Percentiles rank a stretch among this genome's conserved stretches.
Evolutionary conservation across 1,284 basidiomycete genomes (phyloP).

Genomic region (Vanrija pseudolonga): DNA sequence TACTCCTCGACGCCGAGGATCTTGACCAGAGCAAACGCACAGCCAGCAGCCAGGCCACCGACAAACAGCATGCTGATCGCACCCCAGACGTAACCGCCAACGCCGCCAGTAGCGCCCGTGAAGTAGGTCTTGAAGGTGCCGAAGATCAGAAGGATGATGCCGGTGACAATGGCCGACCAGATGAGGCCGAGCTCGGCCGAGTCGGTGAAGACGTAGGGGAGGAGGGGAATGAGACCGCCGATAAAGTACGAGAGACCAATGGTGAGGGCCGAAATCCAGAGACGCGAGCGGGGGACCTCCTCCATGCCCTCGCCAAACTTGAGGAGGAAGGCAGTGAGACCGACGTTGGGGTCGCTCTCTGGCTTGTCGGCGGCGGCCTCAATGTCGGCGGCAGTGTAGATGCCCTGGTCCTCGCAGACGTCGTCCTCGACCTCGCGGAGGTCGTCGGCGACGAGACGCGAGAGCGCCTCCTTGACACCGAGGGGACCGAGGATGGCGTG

Average conservation of each 20-base stretch:
- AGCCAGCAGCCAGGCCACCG: slow-evolving; percentile 78
- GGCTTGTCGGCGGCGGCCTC: slow-evolving; percentile 7
- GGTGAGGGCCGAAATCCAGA: slow-evolving; percentile 83
- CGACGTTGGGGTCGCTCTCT: slow-evolving; percentile 56
- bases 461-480: slow-evolving; percentile 79
- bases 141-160: slow-evolving; percentile 79
- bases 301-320: slow-evolving; percentile 90
- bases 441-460: slow-evolving; percentile 70
- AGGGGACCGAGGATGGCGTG: slow-evolving; percentile 79
- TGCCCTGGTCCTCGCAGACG: slow-evolving; percentile 27
- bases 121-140: slow-evolving; percentile 85
- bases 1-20: slow-evolving; percentile 58
- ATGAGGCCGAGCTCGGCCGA: slow-evolving; percentile 49
- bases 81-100: slow-evolving; percentile 69
- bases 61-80: slow-evolving; percentile 83
- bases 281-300: slow-evolving; percentile 67
- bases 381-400: slow-evolving; percentile 11
- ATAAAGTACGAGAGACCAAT: slow-evolving; percentile 76
- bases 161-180: slow-evolving; percentile 60
- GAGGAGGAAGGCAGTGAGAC: slow-evolving; percentile 82
- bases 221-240: slow-evolving; percentile 79
- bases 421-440: slow-evolving; percentile 63
- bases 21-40: slow-evolving; percentile 81
- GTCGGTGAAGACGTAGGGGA: slow-evolving; percentile 85
- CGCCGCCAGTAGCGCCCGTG: slow-evolving; percentile 66